Base-by-base conservation (phyloP, 2,329 filamentous ascomycete genomes). In the Huntiella abstrusa region DNA sequence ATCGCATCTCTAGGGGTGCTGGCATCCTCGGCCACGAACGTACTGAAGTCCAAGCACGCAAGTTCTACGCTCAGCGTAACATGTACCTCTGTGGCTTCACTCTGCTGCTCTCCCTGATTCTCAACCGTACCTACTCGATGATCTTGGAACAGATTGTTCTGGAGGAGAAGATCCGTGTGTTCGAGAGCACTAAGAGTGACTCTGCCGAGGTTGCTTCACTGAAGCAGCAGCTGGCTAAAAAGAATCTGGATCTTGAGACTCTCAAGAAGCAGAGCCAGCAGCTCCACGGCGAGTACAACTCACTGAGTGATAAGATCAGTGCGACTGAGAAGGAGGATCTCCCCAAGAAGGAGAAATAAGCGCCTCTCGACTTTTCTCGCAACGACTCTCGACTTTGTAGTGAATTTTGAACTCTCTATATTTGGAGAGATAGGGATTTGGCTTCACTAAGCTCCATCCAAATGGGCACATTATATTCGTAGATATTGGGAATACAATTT, bases 41-140 rank as follows among this genome's bases (percentile, higher is more conserved):
- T 53, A 86, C 93, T 75, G 91, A 98, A 67, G 88, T 96, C 45
- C 91, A 98, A 66, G 88, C 91, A 54, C 86, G 91, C 73, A 98
- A 98, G 68, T 98, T 98, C 73, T 98, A 98, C 75, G 94, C 87
- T 52, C 88, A 98, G 70, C 87, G 91, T 64, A 98, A 98, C 77
- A 98, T 98, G 91, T 98, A 98, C 69, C 86, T 98, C 52, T 96
- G 91, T 65, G 91, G 91, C 56, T 98, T 98, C 72, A 98, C 91
- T 4, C 80, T 98, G 53, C 96, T 98, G 77, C 80, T 98, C 52
- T 96, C 88, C 46, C 73, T 98, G 53, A 98, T 98, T 65, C 83
- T 92, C 61, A 96, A 98, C 78, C 88, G 91, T 60, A 98, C 91
- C 59, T 98, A 96, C 70, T 83, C 80, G 59, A 88, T 96, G 83